Evolutionary conservation across 495 filamentous ascomycete species (phyloP), one percentile per base, ranked within the genome.

Genomic region (Monascus purpureus): DNA sequence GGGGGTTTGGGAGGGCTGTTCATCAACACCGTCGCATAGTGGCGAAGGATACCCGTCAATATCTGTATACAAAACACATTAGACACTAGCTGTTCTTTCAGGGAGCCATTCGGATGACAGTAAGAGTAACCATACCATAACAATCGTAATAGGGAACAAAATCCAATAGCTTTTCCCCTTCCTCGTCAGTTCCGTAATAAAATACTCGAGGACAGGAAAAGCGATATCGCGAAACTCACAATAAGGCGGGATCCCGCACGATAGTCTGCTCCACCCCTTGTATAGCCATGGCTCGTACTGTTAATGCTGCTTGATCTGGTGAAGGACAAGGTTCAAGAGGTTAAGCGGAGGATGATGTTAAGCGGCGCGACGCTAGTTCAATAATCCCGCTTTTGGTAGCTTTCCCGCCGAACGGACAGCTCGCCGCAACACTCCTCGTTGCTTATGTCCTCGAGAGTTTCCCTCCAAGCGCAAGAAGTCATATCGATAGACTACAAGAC

Each of bases 161-260:
- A 97, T 96, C 90, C 90, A 96, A 64, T 93, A 94, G 60, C 87
- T 95, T 28, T 36, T 41, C 5, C 20, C 12, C 12, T 17, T 22
- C 22, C 17, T 13, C n/a, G 29, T 31, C 17, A 31, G 29, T 28
- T 9, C 43, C 41, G 36, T 37, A 16, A 30, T 36, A 18, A 33
- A 6, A 15, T 19, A 29, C 16, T 19, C 12, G 8, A 8, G 17
- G 28, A n/a, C 16, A 24, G 13, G 29, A 26, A 26, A 25, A 32
- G 31, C n/a, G n/a, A n/a, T n/a, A n/a, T n/a, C n/a, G n/a, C n/a
- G n/a, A n/a, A n/a, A 46, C 71, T 52, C 59, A 95, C 90, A 96
- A 94, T 39, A 97, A 70, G 54, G 93, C 88, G 44, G 90, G 92
- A 86, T 97, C 90, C 71, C 90, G 63, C 65, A 90, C 82, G 76